These are phyloP conservation scores for Angomonas deanei DNA, from an alignment of 208 protist genomes.

Conservation along the genomic window DNA sequence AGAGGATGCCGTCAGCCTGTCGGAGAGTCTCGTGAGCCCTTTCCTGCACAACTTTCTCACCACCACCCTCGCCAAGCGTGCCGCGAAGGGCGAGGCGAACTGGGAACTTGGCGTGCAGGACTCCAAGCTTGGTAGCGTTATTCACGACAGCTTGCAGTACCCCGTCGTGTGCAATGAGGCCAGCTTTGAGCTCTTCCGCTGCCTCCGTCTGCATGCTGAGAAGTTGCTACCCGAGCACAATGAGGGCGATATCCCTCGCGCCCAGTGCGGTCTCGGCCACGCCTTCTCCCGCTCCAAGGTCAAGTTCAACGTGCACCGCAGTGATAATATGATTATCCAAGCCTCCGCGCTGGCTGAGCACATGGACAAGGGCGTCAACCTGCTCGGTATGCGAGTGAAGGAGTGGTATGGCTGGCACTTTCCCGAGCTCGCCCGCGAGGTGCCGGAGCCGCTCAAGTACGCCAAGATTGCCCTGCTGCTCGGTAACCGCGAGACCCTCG, in stretches of 20 bases:
- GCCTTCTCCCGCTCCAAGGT: constrained; percentile 98
- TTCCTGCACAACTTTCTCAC: constrained; percentile 94
- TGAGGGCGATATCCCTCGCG: constrained; percentile 93
- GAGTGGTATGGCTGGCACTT: constrained; percentile 99
- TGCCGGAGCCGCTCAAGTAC: constrained; percentile 96
- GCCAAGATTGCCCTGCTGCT: constrained; percentile 89
- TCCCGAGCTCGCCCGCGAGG: constrained; percentile 97
- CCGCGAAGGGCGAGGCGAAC: constrained; percentile 62
- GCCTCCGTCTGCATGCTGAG: constrained; percentile 94
- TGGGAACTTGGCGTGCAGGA: constrained; percentile 95
- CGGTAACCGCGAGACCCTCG: constrained; percentile 66
- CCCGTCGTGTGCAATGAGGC: constrained; percentile 88
- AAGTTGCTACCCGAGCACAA: constrained; percentile 93
- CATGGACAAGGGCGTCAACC: constrained; percentile 99
- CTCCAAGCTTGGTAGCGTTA: constrained; percentile 92
- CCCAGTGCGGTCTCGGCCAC: constrained; percentile 98
- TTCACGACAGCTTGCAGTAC: constrained; percentile 87
- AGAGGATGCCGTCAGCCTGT: constrained; percentile 96
- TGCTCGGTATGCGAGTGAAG: constrained; percentile 98
- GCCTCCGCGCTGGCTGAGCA: constrained; percentile 97
- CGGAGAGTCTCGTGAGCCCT: constrained; percentile 91
- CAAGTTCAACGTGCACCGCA: constrained; percentile 99
- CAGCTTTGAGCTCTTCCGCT: constrained; percentile 90
- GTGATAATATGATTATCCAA: constrained; percentile 99
- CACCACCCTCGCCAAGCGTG: constrained; percentile 92